These are phyloP conservation scores for Leccinum truebloodii DNA, from an alignment of 768 basidiomycete genomes.

Conservation along the genomic window DNA sequence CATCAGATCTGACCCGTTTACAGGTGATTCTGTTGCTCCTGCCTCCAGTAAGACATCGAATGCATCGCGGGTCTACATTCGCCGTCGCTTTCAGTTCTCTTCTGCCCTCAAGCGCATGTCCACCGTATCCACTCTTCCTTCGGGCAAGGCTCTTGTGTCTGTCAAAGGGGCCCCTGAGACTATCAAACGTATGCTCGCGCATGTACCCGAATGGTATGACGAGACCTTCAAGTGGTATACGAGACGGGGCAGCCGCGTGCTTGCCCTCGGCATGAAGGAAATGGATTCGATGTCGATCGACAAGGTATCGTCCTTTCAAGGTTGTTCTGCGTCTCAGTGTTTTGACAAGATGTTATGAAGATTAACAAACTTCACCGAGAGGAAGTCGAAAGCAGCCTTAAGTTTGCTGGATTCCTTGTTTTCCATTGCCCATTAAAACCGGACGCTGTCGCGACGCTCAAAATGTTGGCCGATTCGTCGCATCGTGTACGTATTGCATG, in stretches of 20 bases:
- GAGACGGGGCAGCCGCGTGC: conserved; percentile 87
- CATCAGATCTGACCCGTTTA: conserved; percentile 1
- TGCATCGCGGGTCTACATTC: conserved; percentile 65
- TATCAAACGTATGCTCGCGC: conserved; percentile 80
- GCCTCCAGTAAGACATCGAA: conserved; percentile 50
- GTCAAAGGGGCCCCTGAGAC: conserved; percentile 99
- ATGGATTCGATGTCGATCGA: conserved; percentile 69
- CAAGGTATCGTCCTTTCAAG: conserved; percentile 51
- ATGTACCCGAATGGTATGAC: conserved; percentile 81
- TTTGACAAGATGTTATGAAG: conserved; percentile 37
- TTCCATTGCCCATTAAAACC: conserved; percentile 98
- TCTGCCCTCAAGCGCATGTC: conserved; percentile 98
- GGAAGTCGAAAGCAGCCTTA: conserved; percentile 72
- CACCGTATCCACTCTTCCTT: conserved; percentile 71
- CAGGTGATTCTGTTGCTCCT: conserved; percentile 71
- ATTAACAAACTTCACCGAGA: conserved; percentile 88
- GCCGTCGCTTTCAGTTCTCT: conserved; percentile 96
- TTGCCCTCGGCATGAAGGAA: conserved; percentile 89
- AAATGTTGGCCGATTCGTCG: conserved; percentile 94
- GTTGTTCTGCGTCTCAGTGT: neutral
- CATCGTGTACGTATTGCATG: conserved; percentile 71
- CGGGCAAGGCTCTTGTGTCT: conserved; percentile 61
- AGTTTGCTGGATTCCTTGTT: conserved; percentile 95
- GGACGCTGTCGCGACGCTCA: conserved; percentile 87
- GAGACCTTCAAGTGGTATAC: conserved; percentile 96